phyloP scores from a whole-genome alignment of 2,329 filamentous ascomycete species.

The Aureobasidium sp. region DNA sequence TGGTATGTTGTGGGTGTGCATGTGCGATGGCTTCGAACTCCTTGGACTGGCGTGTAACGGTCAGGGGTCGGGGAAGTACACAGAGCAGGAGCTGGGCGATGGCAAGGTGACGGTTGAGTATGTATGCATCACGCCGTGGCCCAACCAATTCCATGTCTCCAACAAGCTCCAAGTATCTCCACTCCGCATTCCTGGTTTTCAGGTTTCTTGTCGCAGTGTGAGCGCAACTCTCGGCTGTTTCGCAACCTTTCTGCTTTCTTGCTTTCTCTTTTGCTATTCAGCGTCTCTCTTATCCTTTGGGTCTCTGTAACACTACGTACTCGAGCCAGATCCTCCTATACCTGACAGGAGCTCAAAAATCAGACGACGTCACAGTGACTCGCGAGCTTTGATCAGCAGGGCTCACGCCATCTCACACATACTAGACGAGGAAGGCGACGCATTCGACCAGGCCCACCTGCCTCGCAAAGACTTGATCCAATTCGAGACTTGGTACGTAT shows the following conservation, averaged over 20 bases:
- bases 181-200: constrained; percentile 7
- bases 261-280: neutral
- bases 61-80: neutral
- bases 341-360: neutral
- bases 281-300: neutral
- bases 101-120: constrained; percentile 4
- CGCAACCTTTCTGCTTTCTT: neutral
- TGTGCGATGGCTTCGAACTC: neutral
- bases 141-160: constrained; percentile 9
- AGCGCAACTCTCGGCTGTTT: constrained; percentile 2
- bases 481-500: neutral
- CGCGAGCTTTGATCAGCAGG: constrained; percentile 5
- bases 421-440: constrained; percentile 2
- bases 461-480: neutral
- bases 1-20: constrained; percentile 2
- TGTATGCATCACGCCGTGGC: constrained; percentile 12
- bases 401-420: constrained; percentile 10
- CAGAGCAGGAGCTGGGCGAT: constrained; percentile 1
- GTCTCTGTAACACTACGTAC: neutral
- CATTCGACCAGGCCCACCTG: constrained; percentile 9
- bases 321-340: neutral
- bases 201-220: neutral
- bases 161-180: constrained; percentile 4
- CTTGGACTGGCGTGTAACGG: neutral
- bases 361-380: constrained; percentile 1